Evolutionary conservation across 2,329 filamentous ascomycete species (phyloP), one percentile per base, ranked within the genome.

Genomic region (Calonectria henricotiae): DNA sequence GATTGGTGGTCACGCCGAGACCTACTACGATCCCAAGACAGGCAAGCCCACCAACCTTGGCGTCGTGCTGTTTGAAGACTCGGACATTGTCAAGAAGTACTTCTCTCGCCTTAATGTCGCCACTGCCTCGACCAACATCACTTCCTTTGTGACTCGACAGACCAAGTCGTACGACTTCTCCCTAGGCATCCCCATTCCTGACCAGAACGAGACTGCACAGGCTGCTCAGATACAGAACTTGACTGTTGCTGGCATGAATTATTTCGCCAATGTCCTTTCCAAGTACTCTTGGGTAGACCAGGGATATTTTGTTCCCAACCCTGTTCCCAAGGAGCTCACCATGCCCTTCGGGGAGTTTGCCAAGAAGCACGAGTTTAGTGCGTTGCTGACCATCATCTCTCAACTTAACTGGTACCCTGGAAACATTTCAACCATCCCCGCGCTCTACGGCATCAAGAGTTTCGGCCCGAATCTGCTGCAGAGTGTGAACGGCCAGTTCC

Each of bases 251-350:
- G 43, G 71, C 6, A 44, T 66, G 1, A 49, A 39, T 5, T 76
- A 76, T 32, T 27, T 49, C 2, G 27, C 71, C 23, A 65, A 66
- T 0, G 70, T 75, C 15, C 62, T 76, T 0, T 15, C 70, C 4
- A 75, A 68, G 27, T 76, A 76, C 13, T 60, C 71, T 0, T 76
- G 74, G 73, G n/a, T 76, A 5, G 75, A 76, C 23, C 55, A 74
- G 15, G 75, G 75, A 11, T 76, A 72, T 15, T 49, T 75, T 0
- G 17, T 75, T 0, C 71, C 75, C 15, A 30, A 27, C 4, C 73
- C 73, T 0, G 67, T 76, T 0, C 75, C 75, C 0, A 8, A 75
- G 6, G 75, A 76, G 20, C 73, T 76, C 3, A 54, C 54, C 1
- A 32, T 70, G 0, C 75, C 75, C 1, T 76, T 76, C 12, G 73